These are phyloP conservation scores for Tolypocladium inflatum DNA, from an alignment of 2,329 filamentous ascomycete genomes.

Conservation along the genomic window DNA sequence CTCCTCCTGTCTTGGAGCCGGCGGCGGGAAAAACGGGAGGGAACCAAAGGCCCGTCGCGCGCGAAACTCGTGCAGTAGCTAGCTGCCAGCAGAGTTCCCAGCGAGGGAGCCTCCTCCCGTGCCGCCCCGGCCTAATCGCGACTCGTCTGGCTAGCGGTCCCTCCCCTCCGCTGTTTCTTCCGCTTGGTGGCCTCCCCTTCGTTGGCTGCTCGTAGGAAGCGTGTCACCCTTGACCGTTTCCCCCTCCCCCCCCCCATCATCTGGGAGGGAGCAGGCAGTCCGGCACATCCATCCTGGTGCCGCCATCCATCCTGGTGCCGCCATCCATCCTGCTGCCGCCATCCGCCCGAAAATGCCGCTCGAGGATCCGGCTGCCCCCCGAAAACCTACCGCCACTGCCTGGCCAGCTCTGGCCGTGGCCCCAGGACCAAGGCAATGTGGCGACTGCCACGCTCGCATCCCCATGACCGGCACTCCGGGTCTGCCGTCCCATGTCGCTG, in stretches of 20 bases:
- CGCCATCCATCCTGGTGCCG: too few relatives aligned
- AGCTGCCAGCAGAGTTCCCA: background rate
- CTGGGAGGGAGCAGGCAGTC: background rate
- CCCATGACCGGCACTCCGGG: too few relatives aligned
- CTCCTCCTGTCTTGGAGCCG: background rate
- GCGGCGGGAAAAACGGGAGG: constrained; percentile 2
- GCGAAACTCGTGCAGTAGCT: background rate
- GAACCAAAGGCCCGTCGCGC: constrained; percentile 9
- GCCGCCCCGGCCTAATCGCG: background rate
- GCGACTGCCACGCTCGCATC: background rate
- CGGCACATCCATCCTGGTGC: background rate
- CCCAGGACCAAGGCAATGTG: background rate
- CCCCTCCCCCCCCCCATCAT: background rate
- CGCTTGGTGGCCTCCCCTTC: background rate
- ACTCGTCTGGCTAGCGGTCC: background rate
- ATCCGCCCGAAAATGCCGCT: background rate
- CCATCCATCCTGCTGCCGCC: background rate
- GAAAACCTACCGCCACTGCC: background rate
- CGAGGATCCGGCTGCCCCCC: background rate
- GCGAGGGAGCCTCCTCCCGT: background rate
- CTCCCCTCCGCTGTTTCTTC: background rate
- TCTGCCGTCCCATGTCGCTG: background rate
- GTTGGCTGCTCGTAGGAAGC: background rate
- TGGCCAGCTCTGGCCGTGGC: background rate
- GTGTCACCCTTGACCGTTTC: background rate